phyloP scores from a whole-genome alignment of 2,329 filamentous ascomycete species.

The Neopestalotiopsis sp. region DNA sequence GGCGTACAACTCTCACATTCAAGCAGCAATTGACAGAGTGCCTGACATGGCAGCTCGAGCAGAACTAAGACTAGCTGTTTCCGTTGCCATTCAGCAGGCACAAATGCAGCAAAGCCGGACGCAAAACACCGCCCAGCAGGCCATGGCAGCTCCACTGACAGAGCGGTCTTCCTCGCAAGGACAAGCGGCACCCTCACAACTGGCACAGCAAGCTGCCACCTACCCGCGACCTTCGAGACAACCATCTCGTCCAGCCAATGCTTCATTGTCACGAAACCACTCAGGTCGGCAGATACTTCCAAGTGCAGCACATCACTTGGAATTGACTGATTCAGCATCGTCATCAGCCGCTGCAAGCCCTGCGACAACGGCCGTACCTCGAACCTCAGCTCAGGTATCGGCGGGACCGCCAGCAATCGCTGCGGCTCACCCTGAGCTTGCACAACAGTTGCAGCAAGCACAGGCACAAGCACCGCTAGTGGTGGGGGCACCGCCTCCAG shows the following conservation, averaged over 20 bases:
- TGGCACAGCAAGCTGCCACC: not conserved
- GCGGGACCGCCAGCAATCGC: slow-evolving; percentile 13
- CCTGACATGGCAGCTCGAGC: slow-evolving; percentile 51
- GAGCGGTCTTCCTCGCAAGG: not conserved
- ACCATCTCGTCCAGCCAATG: not conserved
- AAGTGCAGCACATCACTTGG: not conserved
- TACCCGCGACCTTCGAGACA: slow-evolving; percentile 6
- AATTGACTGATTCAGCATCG: not conserved
- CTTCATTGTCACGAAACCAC: not conserved
- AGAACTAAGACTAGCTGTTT: slow-evolving; percentile 56
- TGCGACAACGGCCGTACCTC: slow-evolving; percentile 21
- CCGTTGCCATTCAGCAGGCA: slow-evolving; percentile 48
- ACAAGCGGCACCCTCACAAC: not conserved
- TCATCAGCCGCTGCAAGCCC: not conserved
- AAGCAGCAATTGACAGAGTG: slow-evolving; percentile 56
- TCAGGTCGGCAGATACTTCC: slow-evolving; percentile 15
- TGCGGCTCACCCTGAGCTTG: not conserved
- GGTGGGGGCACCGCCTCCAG: slow-evolving; percentile 14
- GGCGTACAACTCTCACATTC: slow-evolving; percentile 52
- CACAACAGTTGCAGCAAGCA: slow-evolving; percentile 16
- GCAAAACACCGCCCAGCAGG: slow-evolving; percentile 32
- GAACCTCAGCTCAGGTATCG: slow-evolving; percentile 11
- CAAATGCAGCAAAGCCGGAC: slow-evolving; percentile 49
- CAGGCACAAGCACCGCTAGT: slow-evolving; percentile 36
- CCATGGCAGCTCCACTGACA: slow-evolving; percentile 9